Base-by-base conservation (phyloP, 192 early-diverging fungal genomes). In the Coemansia guatemalensis region DNA sequence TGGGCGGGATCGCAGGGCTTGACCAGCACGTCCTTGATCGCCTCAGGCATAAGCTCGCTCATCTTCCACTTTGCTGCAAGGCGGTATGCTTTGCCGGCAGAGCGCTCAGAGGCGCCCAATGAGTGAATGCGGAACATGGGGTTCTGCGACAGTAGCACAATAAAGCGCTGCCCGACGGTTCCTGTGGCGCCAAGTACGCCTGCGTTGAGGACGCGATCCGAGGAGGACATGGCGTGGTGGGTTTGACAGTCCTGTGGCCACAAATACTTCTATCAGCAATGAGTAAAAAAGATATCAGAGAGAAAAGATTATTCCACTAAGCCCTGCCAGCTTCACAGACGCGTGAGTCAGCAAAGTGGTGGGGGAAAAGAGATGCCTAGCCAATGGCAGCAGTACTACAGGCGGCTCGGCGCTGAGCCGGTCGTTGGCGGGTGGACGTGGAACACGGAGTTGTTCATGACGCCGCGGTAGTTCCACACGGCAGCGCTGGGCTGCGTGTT, bases 141-240 rank as follows among this genome's bases (percentile, higher is more conserved):
- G 82, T 99, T 93, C 55, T 84, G 72, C 5, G 88, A 87, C 53
- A 99, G 86, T 49, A 99, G 83, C 62, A 91, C 84, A 56, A 97
- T 95, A 65, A 99, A 99, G 25, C 97, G 90, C 75, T 99, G 97
- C 30, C 97, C 97, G 48, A 99, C 96, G 22, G 94, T 99, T 71
- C 96, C 96, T 1, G 96, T 99, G 29, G 95, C 95, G 61, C 96
- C 96, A 52, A 99, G 89, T 61, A 99, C 89, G 62, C 92, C 96
- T 35, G 92, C 94, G 61, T 90, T 71, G 48, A 81, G 73, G 21
- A 75, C 56, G 25, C 78, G 71, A 24, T 75, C 77, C 30, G 58
- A 48, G n/a, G 75, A 73, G 3, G 39, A 44, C 39, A 44, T 44
- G 39, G 39, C 39, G 39, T 44, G 9, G 39, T 44, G 39, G 11